Percentiles rank a stretch among this genome's conserved stretches.
phyloP scores from a whole-genome alignment of 2,329 filamentous ascomycete genomes.

The Falciphora oryzae region DNA sequence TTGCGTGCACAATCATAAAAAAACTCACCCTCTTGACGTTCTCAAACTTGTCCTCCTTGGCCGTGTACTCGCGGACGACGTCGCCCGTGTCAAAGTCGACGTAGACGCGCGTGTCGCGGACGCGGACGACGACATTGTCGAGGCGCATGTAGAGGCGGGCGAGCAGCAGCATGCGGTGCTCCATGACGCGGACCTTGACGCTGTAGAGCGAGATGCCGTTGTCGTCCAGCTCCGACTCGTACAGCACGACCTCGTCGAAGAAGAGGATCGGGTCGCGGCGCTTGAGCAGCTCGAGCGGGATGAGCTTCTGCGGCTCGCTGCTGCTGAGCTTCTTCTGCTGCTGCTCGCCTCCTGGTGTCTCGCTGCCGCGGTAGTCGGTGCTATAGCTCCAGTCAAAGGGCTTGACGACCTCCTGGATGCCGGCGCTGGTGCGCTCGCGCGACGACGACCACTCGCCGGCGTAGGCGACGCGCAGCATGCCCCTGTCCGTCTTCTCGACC shows the following conservation, averaged over 20 bases:
- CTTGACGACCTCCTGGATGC: slow-evolving; percentile 89
- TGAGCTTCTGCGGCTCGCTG: slow-evolving; percentile 36
- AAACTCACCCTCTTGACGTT: slow-evolving; percentile 62
- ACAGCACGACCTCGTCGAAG: slow-evolving; percentile 93
- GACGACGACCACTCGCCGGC: slow-evolving; percentile 74
- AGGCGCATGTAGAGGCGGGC: slow-evolving; percentile 87
- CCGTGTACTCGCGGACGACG: slow-evolving; percentile 84
- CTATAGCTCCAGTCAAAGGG: slow-evolving; percentile 99
- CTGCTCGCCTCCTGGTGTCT: slow-evolving; percentile 13
- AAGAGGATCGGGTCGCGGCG: slow-evolving; percentile 91
- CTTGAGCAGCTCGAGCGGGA: slow-evolving; percentile 82
- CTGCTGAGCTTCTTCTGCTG: slow-evolving; percentile 12
- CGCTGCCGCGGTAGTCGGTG: slow-evolving; percentile 75
- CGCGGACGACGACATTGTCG: slow-evolving; percentile 80
- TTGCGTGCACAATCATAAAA: slow-evolving; percentile 12
- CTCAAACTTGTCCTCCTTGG: slow-evolving; percentile 77
- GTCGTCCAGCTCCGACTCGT: slow-evolving; percentile 96
- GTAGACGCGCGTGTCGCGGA: slow-evolving; percentile 87
- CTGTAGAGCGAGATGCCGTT: slow-evolving; percentile 90
- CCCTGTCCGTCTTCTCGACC: slow-evolving; percentile 88
- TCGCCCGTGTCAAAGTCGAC: slow-evolving; percentile 77
- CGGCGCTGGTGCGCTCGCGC: slow-evolving; percentile 70
- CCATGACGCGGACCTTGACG: slow-evolving; percentile 91
- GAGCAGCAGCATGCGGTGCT: slow-evolving; percentile 76
- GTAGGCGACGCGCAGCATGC: slow-evolving; percentile 91